Percentiles rank a stretch among this genome's conserved stretches.
These are phyloP conservation scores for Passiflora organensis DNA, from an alignment of 345 rosid genomes.

Conservation along the genomic window DNA sequence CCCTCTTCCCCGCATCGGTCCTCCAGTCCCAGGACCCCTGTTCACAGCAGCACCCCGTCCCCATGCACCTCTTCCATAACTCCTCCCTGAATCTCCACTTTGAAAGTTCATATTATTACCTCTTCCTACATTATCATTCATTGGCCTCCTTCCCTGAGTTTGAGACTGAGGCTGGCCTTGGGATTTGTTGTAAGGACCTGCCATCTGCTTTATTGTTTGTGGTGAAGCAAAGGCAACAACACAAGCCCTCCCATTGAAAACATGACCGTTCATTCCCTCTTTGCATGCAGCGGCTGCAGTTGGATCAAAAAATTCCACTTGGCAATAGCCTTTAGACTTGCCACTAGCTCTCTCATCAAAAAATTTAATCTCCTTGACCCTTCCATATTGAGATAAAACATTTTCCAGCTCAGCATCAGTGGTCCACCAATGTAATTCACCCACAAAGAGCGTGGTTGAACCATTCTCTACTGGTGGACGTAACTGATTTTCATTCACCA, in stretches of 20 bases:
- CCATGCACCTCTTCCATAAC: constrained; percentile 66
- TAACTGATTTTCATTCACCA: constrained; percentile 52
- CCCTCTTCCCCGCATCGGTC: constrained; percentile 68
- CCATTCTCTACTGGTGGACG: constrained; percentile 63
- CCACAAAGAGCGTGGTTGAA: constrained; percentile 62
- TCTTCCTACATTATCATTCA: constrained; percentile 58
- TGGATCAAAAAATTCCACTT: constrained; percentile 72
- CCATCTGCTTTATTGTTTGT: constrained; percentile 77
- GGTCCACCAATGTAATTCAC: constrained; percentile 91
- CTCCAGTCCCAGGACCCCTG: constrained; percentile 61
- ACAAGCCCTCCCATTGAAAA: constrained; percentile 74
- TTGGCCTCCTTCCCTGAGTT: constrained; percentile 58
- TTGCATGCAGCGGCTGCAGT: constrained; percentile 68
- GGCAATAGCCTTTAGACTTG: constrained; percentile 87
- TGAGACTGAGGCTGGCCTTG: constrained; percentile 66
- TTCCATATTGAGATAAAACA: constrained; percentile 64
- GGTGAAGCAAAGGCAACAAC: constrained; percentile 86
- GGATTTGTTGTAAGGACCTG: constrained; percentile 60
- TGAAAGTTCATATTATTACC: constrained; percentile 66
- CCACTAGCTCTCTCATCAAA: constrained; percentile 87
- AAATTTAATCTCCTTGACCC: constrained; percentile 76
- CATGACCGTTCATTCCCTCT: constrained; percentile 71
- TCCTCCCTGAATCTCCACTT: constrained; percentile 69
- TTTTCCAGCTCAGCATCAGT: constrained; percentile 81
- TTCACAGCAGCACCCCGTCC: constrained; percentile 58